phyloP scores from a whole-genome alignment of 1,284 basidiomycete genomes.

The Erythrobasidium hasegawianum region DNA sequence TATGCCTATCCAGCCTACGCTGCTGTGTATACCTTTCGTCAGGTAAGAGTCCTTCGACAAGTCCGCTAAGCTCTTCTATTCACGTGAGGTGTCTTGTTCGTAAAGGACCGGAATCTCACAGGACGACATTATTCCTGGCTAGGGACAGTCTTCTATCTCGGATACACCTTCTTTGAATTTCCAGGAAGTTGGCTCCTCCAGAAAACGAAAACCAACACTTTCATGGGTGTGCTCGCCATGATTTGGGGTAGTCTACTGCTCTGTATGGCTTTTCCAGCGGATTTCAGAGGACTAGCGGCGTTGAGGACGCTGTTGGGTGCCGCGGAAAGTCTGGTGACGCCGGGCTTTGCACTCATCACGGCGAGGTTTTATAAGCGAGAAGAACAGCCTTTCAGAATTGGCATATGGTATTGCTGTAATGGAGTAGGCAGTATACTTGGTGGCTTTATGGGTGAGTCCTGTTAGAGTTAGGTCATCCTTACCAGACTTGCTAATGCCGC shows the following conservation, averaged over 20 bases:
- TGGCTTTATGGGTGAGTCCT: conserved; percentile 39
- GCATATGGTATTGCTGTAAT: conserved; percentile 47
- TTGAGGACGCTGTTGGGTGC: conserved; percentile 47
- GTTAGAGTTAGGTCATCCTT: conserved; percentile 35
- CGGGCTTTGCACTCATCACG: conserved; percentile 49
- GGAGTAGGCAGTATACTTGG: conserved; percentile 45
- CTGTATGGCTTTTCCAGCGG: conserved; percentile 46
- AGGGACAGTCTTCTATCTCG: conserved; percentile 46
- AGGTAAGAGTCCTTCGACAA: too few species aligned
- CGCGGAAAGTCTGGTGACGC: conserved; percentile 48
- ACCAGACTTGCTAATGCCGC: background rate
- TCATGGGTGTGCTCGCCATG: conserved; percentile 45
- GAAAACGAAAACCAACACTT: conserved; percentile 43
- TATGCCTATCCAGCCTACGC: conserved; percentile 41
- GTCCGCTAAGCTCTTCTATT: too few species aligned
- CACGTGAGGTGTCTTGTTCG: too few species aligned
- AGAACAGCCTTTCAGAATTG: conserved; percentile 47
- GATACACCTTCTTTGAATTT: conserved; percentile 45
- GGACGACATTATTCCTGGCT: conserved; percentile 45
- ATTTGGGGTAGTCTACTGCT: conserved; percentile 47
- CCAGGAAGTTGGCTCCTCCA: conserved; percentile 44
- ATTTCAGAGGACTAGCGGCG: conserved; percentile 46
- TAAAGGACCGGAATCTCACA: conserved; percentile 45
- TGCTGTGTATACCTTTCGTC: conserved; percentile 47
- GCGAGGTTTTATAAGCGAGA: conserved; percentile 48